These are phyloP conservation scores for Populus simonii DNA, from an alignment of 345 rosid species.

Conservation along the genomic window DNA sequence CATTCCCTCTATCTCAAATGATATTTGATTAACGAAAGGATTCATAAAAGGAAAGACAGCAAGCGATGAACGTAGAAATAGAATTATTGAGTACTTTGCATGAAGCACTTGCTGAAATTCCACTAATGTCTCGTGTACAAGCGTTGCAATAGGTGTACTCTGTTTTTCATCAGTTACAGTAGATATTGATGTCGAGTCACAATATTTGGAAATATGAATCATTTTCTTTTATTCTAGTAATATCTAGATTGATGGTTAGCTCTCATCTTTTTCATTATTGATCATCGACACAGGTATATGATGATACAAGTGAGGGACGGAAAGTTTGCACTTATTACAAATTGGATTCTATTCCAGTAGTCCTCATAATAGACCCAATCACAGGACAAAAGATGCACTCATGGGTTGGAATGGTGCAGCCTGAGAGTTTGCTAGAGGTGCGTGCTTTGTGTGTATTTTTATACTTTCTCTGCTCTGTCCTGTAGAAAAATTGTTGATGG, in stretches of 20 bases:
- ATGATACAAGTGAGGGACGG: constrained; percentile 86
- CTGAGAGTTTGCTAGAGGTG: constrained; percentile 88
- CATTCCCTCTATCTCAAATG: background rate
- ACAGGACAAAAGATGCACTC: constrained; percentile 91
- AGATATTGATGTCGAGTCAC: background rate
- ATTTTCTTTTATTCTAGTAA: background rate
- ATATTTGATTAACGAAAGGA: background rate
- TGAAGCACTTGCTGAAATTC: background rate
- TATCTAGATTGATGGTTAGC: background rate
- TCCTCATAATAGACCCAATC: constrained; percentile 91
- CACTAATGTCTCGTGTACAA: background rate
- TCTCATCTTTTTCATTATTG: constrained; percentile 1
- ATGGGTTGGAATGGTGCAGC: constrained; percentile 92
- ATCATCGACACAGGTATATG: constrained; percentile 54
- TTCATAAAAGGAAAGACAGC: background rate
- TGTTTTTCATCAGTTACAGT: background rate
- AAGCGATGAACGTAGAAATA: background rate
- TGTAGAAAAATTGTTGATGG: background rate
- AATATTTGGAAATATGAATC: background rate
- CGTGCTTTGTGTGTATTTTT: background rate
- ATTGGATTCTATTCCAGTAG: constrained; percentile 78
- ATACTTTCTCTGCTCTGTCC: background rate
- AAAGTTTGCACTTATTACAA: constrained; percentile 90
- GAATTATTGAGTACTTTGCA: background rate
- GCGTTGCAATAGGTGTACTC: background rate